Percentiles rank a stretch among this genome's conserved stretches.
These are phyloP conservation scores for Leavenworthia alabamica DNA, from an alignment of 345 rosid species.

Conservation along the genomic window DNA sequence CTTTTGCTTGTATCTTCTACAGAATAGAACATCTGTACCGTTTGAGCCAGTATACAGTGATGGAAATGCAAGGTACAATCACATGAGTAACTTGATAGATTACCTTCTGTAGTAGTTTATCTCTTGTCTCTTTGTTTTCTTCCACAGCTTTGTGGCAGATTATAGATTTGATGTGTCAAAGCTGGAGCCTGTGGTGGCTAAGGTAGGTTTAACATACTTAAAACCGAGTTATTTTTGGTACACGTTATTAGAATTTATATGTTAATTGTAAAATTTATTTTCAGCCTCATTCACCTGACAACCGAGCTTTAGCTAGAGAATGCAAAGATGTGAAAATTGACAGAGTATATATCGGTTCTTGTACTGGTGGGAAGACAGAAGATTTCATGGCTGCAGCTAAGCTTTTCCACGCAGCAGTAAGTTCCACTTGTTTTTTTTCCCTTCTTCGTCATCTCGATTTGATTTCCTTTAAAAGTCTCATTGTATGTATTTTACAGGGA, in stretches of 20 bases:
- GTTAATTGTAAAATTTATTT: not conserved
- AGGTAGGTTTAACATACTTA: conserved; percentile 41
- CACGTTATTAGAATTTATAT: not conserved
- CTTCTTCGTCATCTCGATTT: not conserved
- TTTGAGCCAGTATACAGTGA: conserved; percentile 94
- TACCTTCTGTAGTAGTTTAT: not conserved
- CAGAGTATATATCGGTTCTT: conserved; percentile 96
- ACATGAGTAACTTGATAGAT: not conserved
- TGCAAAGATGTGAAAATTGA: conserved; percentile 98
- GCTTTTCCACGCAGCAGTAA: conserved; percentile 76
- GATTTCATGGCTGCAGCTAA: conserved; percentile 93
- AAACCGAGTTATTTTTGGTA: not conserved
- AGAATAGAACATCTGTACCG: conserved; percentile 77
- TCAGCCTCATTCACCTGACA: conserved; percentile 99
- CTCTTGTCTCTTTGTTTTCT: conserved; percentile 12
- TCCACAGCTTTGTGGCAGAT: conserved; percentile 64
- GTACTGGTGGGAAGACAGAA: conserved; percentile 97
- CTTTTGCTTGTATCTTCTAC: conserved; percentile 21
- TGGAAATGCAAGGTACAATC: conserved; percentile 62
- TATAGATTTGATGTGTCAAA: conserved; percentile 83
- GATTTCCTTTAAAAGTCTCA: not conserved
- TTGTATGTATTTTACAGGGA: conserved; percentile 48
- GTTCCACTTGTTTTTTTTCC: conserved; percentile 19
- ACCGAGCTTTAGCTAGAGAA: conserved; percentile 93
- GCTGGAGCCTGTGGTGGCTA: conserved; percentile 93